These are phyloP conservation scores for Fusarium subglutinans DNA, from an alignment of 2,329 filamentous ascomycete genomes.

Conservation along the genomic window DNA sequence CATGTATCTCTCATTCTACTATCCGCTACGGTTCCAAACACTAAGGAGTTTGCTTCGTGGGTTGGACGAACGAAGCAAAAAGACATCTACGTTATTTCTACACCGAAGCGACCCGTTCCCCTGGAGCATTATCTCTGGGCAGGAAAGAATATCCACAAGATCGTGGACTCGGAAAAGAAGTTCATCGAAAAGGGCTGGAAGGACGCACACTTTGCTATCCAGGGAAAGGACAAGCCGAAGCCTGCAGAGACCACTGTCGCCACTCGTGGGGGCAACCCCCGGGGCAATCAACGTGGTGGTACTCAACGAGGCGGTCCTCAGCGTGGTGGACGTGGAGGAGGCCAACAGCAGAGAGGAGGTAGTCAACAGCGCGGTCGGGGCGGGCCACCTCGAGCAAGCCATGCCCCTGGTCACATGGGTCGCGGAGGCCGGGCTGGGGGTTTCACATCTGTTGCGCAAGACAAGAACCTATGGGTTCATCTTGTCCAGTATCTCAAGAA, in stretches of 20 bases:
- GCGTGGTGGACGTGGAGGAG: constrained; percentile 60
- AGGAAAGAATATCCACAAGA: constrained; percentile 90
- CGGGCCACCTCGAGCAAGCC: constrained; percentile 65
- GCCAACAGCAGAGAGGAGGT: constrained; percentile 57
- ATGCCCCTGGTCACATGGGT: constrained; percentile 85
- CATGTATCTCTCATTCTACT: constrained; percentile 95
- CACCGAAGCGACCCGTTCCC: constrained; percentile 91
- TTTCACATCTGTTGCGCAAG: constrained; percentile 88
- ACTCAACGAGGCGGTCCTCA: constrained; percentile 53
- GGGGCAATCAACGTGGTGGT: constrained; percentile 48
- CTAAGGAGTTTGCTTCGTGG: constrained; percentile 97
- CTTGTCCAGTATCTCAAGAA: constrained; percentile 92
- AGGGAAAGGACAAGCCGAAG: constrained; percentile 82
- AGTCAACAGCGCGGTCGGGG: constrained; percentile 62
- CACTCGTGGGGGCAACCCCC: constrained; percentile 51
- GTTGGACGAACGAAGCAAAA: constrained; percentile 98
- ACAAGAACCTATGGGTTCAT: constrained; percentile 96
- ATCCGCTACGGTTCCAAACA: constrained; percentile 97
- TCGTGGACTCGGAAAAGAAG: constrained; percentile 90
- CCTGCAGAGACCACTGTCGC: constrained; percentile 47
- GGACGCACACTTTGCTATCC: constrained; percentile 83
- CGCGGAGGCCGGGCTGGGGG: constrained; percentile 86
- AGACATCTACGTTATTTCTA: constrained; percentile 98
- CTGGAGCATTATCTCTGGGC: constrained; percentile 98
- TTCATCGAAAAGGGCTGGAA: constrained; percentile 97